phyloP scores from a whole-genome alignment of 495 filamentous ascomycete species.

The Trichoderma gamsii region DNA sequence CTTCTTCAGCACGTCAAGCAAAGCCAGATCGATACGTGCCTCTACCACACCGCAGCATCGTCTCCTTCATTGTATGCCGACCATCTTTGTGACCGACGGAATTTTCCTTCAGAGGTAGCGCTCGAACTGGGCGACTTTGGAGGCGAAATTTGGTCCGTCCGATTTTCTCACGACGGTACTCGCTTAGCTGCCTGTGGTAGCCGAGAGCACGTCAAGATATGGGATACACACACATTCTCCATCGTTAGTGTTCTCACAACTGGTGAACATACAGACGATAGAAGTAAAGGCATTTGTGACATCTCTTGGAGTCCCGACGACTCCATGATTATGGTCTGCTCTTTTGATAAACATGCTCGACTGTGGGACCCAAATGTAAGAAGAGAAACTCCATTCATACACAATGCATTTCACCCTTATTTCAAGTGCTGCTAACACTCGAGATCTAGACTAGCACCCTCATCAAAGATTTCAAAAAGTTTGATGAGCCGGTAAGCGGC shows the following conservation, averaged over 20 bases:
- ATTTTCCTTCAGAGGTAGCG: constrained; percentile 66
- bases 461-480: constrained; percentile 57
- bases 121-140: constrained; percentile 65
- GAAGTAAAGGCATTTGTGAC: constrained; percentile 59
- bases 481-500: constrained; percentile 74
- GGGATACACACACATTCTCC: constrained; percentile 65
- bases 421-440: constrained; percentile 12
- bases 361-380: constrained; percentile 76
- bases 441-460: constrained; percentile 58
- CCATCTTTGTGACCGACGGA: constrained; percentile 71
- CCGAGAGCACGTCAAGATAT: constrained; percentile 71
- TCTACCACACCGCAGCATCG: constrained; percentile 78
- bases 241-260: constrained; percentile 52
- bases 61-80: constrained; percentile 84
- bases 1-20: constrained; percentile 79
- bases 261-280: constrained; percentile 39
- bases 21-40: constrained; percentile 72
- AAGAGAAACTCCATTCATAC: constrained; percentile 5
- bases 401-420: background rate
- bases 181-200: constrained; percentile 76
- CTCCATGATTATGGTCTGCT: constrained; percentile 73
- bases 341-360: constrained; percentile 63
- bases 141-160: constrained; percentile 85
- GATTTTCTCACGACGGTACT: constrained; percentile 84
- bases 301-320: constrained; percentile 91